Percentiles rank a stretch among this genome's conserved stretches.
Conservation (phyloP, 345 rosid genomes). For the Pistacia vera region DNA sequence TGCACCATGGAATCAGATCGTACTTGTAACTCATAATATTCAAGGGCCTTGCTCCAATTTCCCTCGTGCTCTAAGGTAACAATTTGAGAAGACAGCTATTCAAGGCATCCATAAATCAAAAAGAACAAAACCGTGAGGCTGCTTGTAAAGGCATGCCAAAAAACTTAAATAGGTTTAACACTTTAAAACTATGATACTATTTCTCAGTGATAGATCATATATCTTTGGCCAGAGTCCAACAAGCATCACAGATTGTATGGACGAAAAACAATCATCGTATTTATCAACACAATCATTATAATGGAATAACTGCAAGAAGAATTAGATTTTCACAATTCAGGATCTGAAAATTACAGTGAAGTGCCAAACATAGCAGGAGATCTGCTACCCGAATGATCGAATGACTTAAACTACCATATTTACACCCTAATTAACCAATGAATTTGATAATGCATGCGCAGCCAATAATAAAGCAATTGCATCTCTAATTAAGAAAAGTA, state of each 20-base stretch:
- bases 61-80: conserved; percentile 96
- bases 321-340: not conserved
- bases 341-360: not conserved
- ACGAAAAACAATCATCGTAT: not conserved
- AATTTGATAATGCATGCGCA: not conserved
- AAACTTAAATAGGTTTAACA: conserved; percentile 1
- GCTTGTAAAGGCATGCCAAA: not conserved
- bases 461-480: not conserved
- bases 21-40: conserved; percentile 89
- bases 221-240: not conserved
- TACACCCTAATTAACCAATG: not conserved
- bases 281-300: not conserved
- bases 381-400: not conserved
- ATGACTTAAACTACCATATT: not conserved
- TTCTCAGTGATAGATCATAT: not conserved
- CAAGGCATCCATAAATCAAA: conserved; percentile 28
- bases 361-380: not conserved
- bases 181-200: not conserved
- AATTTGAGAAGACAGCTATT: conserved; percentile 84
- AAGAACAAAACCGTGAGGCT: conserved; percentile 17
- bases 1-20: conserved; percentile 56
- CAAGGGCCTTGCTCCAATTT: conserved; percentile 94
- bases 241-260: not conserved
- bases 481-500: not conserved
- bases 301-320: not conserved